Evolutionary conservation across 2,329 filamentous ascomycete genomes (phyloP).

Genomic region (Blastomyces silverae): DNA sequence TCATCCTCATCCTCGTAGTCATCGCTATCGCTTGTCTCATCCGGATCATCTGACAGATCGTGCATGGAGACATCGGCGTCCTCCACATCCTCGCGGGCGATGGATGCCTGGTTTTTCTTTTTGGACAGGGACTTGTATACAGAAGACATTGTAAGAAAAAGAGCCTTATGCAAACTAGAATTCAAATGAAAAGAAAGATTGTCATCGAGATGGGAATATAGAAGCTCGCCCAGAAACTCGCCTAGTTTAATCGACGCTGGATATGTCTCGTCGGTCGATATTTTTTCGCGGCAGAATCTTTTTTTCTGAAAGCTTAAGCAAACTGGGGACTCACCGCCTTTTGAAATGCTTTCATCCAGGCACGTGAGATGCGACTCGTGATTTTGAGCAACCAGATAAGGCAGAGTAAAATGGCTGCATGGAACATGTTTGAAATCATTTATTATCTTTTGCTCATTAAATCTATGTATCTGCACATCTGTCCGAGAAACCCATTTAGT

Average conservation of each 20-base stretch:
- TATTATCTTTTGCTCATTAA: neutral
- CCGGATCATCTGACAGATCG: constrained; percentile 22
- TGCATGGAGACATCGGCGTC: constrained; percentile 20
- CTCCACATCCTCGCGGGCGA: constrained; percentile 16
- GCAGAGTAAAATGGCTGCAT: neutral
- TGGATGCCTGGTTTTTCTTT: constrained; percentile 14
- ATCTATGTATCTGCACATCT: neutral
- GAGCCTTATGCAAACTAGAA: neutral
- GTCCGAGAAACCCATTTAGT: neutral
- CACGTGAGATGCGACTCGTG: neutral
- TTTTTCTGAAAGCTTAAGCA: neutral
- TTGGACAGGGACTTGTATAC: constrained; percentile 52
- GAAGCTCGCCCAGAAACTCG: neutral
- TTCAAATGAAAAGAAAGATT: neutral
- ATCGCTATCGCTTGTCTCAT: constrained; percentile 27
- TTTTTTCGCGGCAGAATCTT: constrained; percentile 9
- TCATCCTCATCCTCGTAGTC: constrained; percentile 54
- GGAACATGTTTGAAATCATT: neutral
- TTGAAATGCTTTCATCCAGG: neutral
- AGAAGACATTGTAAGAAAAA: constrained; percentile 43
- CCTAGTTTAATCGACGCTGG: neutral
- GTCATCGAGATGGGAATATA: constrained; percentile 7
- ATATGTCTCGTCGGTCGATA: neutral
- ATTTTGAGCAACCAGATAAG: too few relatives aligned
- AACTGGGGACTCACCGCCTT: constrained; percentile 1